These are phyloP conservation scores for Cladophialophora chaetospira DNA, from an alignment of 2,329 filamentous ascomycete genomes.

Conservation along the genomic window DNA sequence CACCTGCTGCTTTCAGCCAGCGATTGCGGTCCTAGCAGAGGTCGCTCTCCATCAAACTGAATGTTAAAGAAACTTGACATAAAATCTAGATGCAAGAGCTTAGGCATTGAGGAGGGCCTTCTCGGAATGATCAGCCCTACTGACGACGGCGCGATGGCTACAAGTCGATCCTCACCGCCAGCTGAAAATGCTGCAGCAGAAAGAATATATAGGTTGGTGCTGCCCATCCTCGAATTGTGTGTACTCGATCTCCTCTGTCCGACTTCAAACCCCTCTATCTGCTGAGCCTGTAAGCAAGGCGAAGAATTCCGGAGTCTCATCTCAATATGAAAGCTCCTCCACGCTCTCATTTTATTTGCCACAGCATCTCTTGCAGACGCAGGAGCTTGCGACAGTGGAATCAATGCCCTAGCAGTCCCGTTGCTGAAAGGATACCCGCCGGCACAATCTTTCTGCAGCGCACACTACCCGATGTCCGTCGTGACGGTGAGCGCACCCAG, in stretches of 20 bases:
- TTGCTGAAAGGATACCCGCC: not conserved
- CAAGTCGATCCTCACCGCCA: too few relatives aligned
- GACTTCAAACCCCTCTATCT: not conserved
- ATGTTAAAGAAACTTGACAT: too few relatives aligned
- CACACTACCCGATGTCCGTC: not conserved
- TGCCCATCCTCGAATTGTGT: too few relatives aligned
- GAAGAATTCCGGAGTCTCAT: not conserved
- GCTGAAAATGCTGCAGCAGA: too few relatives aligned
- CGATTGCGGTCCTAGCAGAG: not conserved
- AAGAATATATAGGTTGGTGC: too few relatives aligned
- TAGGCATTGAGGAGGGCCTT: too few relatives aligned
- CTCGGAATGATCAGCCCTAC: too few relatives aligned
- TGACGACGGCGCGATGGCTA: too few relatives aligned
- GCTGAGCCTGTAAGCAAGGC: not conserved
- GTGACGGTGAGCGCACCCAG: not conserved
- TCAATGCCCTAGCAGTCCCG: not conserved
- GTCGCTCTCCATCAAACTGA: not conserved
- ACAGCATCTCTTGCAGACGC: not conserved
- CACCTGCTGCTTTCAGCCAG: not conserved
- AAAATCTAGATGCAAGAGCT: too few relatives aligned
- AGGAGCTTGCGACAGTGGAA: conserved; percentile 1
- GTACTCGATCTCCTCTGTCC: too few relatives aligned
- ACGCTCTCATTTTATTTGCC: not conserved
- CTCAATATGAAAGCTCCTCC: not conserved
- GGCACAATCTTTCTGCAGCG: conserved; percentile 3